Conservation (phyloP, 257 asterid genomes). For the Primulina tabacum region DNA sequence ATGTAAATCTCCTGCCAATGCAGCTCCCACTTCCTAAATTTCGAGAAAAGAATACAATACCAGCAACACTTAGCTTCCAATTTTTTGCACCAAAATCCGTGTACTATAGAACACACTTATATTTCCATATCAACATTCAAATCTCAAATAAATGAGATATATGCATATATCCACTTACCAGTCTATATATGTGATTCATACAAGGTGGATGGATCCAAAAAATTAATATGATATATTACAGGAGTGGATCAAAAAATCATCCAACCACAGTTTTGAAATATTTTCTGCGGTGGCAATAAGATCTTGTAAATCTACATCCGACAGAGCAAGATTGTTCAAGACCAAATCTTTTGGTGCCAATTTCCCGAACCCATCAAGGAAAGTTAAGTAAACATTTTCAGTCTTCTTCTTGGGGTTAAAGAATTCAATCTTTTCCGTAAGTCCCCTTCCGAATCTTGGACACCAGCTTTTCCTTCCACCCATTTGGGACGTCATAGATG, state of each 20-base stretch:
- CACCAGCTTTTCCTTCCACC: constrained; percentile 81
- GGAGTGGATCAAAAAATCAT: neutral
- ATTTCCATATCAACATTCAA: too few relatives aligned
- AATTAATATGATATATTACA: too few relatives aligned
- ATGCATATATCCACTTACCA: too few relatives aligned
- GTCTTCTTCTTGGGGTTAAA: constrained; percentile 82
- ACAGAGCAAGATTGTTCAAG: constrained; percentile 73
- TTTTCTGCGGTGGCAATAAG: constrained; percentile 70
- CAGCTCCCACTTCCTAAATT: too few relatives aligned
- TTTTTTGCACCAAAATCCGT: too few relatives aligned
- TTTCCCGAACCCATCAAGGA: constrained; percentile 65
- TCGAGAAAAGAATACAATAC: too few relatives aligned
- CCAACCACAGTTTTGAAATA: constrained; percentile 70
- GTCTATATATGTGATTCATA: too few relatives aligned
- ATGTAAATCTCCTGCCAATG: too few relatives aligned
- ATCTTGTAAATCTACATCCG: constrained; percentile 85
- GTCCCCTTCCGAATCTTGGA: constrained; percentile 89
- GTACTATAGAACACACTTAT: too few relatives aligned
- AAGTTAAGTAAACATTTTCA: constrained; percentile 81
- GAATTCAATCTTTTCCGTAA: constrained; percentile 86
- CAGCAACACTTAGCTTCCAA: too few relatives aligned
- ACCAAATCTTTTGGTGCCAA: constrained; percentile 71
- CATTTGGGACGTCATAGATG: constrained; percentile 82
- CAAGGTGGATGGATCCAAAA: too few relatives aligned
- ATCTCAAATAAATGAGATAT: neutral